Evolutionary conservation across 2,329 filamentous ascomycete genomes (phyloP), one percentile per base, ranked within the genome.

Genomic region (Orbilia quercus): DNA sequence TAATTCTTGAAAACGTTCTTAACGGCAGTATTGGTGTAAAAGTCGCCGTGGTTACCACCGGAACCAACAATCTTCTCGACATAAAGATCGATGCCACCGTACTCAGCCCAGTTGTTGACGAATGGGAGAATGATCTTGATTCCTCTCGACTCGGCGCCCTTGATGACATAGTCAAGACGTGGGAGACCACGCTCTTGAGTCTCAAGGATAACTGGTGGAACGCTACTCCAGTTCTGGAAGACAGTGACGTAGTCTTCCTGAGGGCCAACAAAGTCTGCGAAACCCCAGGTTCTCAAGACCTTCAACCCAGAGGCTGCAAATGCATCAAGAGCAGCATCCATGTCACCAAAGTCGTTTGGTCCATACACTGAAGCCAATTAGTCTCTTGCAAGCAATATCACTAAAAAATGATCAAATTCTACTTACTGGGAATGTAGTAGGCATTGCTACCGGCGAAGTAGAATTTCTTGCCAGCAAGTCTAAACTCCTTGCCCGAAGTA

Each of bases 91-190:
- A 89, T 88, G 51, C 88, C 87, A 25, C 88, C 88, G 45, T 89
- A 90, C 77, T 90, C 89, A 48, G 82, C 82, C 88, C 88, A 91
- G 80, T 90, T 87, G 80, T 90, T 90, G 63, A 90, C 86, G 45
- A 89, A 86, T 76, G 86, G 85, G 77, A 88, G 84, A 73, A 90
- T 88, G 3, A 90, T 81, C 79, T 88, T 88, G 76, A 90, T 82
- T 2, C 85, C 85, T 60, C 85, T 82, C 62, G 82, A 81, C 79
- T 88, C 87, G 3, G 88, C 88, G 0, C 85, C 82, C 40, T 82
- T 78, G 59, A 90, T 87, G 0, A 90, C 87, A 59, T 86, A 86
- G 77, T 90, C 88, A 1, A 90, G 84, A 12, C 87, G 84, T 78
- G 88, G 83, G 7, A 90, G 84, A 14, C 88, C 69, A 20, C 60